Conservation (phyloP, 495 filamentous ascomycete genomes). For the Aspergillus biplanus region DNA sequence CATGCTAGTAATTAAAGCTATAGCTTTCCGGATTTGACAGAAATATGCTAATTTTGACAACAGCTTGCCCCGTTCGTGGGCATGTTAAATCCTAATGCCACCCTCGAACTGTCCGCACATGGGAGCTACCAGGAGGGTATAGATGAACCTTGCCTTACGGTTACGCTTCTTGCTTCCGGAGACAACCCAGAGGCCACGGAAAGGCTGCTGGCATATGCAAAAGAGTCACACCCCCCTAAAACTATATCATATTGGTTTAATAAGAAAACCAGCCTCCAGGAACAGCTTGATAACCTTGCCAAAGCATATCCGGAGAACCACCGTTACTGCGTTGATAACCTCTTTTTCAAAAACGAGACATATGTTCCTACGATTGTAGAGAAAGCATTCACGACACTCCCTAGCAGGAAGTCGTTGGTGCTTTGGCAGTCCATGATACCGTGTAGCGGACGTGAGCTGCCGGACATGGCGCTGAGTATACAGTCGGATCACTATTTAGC, state of each 20-base stretch:
- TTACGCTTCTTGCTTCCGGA: background rate
- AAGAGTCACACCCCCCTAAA: background rate
- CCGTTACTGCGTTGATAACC: constrained; percentile 48
- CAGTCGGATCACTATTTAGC: constrained; percentile 54
- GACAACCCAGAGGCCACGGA: background rate
- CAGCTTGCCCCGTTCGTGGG: background rate
- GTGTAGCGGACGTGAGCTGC: constrained; percentile 27
- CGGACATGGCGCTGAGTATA: constrained; percentile 49
- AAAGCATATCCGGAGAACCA: constrained; percentile 34
- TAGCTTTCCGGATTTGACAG: background rate
- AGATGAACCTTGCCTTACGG: background rate
- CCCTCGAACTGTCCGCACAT: background rate
- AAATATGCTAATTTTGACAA: background rate
- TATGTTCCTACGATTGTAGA: constrained; percentile 39
- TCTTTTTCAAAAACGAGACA: constrained; percentile 40
- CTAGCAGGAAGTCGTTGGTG: constrained; percentile 33
- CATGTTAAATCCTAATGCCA: background rate
- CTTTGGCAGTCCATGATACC: constrained; percentile 50
- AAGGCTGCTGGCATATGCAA: background rate
- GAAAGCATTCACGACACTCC: constrained; percentile 41
- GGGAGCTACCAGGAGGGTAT: background rate
- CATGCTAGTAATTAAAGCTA: background rate
- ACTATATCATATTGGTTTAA: background rate
- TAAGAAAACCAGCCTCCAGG: background rate
- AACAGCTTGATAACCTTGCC: background rate